A percentile compares a stretch with the other conserved stretches of the same genome.
Conservation (phyloP, 2,329 filamentous ascomycete species). For the Ophiostoma pallidulum region DNA sequence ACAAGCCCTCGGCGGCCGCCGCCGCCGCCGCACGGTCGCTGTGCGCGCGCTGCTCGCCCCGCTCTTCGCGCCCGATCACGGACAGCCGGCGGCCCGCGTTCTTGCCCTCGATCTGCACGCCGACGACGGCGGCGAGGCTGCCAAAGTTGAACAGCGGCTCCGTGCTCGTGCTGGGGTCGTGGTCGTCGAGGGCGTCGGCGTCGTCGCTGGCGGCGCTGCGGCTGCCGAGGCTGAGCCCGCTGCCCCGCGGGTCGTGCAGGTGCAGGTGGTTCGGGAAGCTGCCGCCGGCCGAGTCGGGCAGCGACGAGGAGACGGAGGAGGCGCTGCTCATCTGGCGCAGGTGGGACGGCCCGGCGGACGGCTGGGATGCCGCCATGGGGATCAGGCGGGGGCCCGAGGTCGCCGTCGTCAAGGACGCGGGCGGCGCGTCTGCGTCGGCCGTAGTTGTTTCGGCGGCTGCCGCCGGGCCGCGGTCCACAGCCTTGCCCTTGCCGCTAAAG, state of each 20-base stretch:
- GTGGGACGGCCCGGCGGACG: constrained; percentile 55
- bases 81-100: constrained; percentile 28
- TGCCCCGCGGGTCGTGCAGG: constrained; percentile 40
- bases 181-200: constrained; percentile 29
- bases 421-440: constrained; percentile 38
- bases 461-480: constrained; percentile 45
- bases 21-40: too few relatives aligned
- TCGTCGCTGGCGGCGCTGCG: constrained; percentile 32
- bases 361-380: constrained; percentile 35
- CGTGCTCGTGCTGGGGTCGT: constrained; percentile 39
- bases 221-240: constrained; percentile 41
- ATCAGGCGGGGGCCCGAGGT: constrained; percentile 33
- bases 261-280: constrained; percentile 35
- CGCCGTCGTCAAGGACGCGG: constrained; percentile 18
- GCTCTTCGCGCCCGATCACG: constrained; percentile 21
- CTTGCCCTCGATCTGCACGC: constrained; percentile 46
- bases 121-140: constrained; percentile 78
- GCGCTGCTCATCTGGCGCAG: constrained; percentile 78
- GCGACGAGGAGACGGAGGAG: constrained; percentile 72
- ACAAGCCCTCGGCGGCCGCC: too few relatives aligned
- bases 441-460: constrained; percentile 21
- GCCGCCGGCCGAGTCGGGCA: constrained; percentile 54
- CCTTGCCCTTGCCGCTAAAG: constrained; percentile 55
- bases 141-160: constrained; percentile 90
- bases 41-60: too few relatives aligned